Base-by-base conservation (phyloP, 495 filamentous ascomycete genomes). In the Annulohypoxylon nitens region DNA sequence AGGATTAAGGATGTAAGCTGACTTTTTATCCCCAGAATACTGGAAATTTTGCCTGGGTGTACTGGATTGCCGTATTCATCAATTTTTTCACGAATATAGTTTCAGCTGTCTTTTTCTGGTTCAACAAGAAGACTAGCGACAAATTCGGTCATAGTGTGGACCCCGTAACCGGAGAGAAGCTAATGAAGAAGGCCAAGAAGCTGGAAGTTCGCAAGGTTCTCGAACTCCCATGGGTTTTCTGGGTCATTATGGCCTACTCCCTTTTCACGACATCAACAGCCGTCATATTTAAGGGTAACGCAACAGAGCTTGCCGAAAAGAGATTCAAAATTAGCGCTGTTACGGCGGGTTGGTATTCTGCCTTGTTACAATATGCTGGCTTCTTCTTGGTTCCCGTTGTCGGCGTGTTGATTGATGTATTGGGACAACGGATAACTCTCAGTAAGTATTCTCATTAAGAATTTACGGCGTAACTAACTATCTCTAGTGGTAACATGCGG, bases 391-490 rank as follows among this genome's bases (percentile, higher is more conserved):
- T 50, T 50, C 47, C 47, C 18, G 20, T 50, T n/a, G 10, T 50
- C 7, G 47, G 47, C 7, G 47, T 50, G 18, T 9, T 25, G 47
- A 23, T 50, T 23, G 47, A 50, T 11, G 16, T 50, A 9, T 3
- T 50, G 18, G 47, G 47, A 50, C 47, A 50, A 18, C 47, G 47
- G 47, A 50, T 25, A 50, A 50, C 47, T 9, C 47, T 50, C 5
- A 50, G 47, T 50, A 50, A 50, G 47, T 50, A 5, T 23, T 7
- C 47, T 4, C 9, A 7, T 16, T 23, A 23, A 5, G 16, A 14
- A 0, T 9, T 9, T 1, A 23, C 20, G 16, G 2, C 47, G 2
- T 23, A 50, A 23, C 47, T 50, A 23, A 50, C 47, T 25, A 50
- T 1, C 7, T 23, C 0, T 50, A 50, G 47, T 50, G 47, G 16